phyloP scores from a whole-genome alignment of 441 rosid genomes.

The Syzygium syzygioides region DNA sequence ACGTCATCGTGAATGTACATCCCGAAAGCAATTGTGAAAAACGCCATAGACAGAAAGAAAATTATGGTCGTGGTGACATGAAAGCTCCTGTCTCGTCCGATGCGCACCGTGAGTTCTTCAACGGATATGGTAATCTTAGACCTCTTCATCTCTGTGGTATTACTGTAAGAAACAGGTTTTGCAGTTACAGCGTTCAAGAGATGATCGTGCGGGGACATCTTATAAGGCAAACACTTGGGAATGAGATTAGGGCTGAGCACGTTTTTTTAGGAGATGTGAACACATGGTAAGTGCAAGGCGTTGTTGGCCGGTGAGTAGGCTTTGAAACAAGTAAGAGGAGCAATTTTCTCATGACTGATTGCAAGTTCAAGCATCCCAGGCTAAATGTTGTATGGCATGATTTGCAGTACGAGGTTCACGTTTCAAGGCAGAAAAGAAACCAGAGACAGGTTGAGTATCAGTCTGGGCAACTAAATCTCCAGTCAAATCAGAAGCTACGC shows the following conservation, averaged over 20 bases:
- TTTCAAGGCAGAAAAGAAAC: background rate
- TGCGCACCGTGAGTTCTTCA: constrained; percentile 8
- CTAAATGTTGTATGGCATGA: background rate
- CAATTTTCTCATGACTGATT: background rate
- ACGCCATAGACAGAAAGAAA: constrained; percentile 15
- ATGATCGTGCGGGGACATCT: background rate
- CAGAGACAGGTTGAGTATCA: background rate
- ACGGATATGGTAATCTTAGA: constrained; percentile 4
- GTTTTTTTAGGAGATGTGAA: fast-evolving
- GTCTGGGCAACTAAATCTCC: background rate
- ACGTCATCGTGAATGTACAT: constrained; percentile 6
- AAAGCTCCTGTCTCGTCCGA: constrained; percentile 5
- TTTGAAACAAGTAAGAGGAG: background rate
- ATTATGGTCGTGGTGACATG: background rate
- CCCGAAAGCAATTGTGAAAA: constrained; percentile 12
- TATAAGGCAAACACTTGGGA: background rate
- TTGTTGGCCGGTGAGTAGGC: background rate
- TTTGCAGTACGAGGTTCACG: background rate
- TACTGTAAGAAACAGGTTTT: background rate
- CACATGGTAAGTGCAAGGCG: background rate
- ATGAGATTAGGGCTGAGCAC: background rate
- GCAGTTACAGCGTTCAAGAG: background rate
- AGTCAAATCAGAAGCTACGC: background rate
- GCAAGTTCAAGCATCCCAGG: background rate
- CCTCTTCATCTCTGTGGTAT: constrained; percentile 5